Conservation (phyloP, 371 early-diverging fungal genomes). For the Mitosporidium daphniae region DNA sequence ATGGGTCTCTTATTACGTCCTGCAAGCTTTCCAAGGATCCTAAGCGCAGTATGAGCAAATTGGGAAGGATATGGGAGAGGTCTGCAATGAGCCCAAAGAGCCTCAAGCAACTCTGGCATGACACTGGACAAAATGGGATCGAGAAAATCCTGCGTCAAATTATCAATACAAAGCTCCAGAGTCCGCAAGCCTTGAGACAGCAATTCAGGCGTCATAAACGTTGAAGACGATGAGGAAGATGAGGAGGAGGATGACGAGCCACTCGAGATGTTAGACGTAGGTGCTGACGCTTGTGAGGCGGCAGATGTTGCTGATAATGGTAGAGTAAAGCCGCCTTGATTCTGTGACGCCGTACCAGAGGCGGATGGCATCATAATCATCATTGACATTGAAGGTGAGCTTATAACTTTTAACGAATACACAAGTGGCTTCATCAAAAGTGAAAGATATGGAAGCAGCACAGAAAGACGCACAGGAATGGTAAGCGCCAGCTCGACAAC, state of each 20-base stretch:
- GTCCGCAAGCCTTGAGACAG: conserved; percentile 74
- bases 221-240: too few relatives aligned
- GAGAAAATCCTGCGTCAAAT: conserved; percentile 67
- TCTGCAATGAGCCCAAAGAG: conserved; percentile 49
- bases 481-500: conserved; percentile 45
- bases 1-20: conserved; percentile 42
- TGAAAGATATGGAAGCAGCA: conserved; percentile 57
- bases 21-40: conserved; percentile 81
- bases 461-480: conserved; percentile 73
- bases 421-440: conserved; percentile 78
- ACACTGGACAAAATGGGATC: conserved; percentile 77
- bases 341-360: too few relatives aligned
- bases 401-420: conserved; percentile 47
- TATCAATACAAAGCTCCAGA: conserved; percentile 84
- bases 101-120: conserved; percentile 52
- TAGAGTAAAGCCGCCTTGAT: too few relatives aligned
- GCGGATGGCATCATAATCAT: too few relatives aligned
- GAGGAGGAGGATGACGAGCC: too few relatives aligned
- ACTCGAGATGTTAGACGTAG: too few relatives aligned
- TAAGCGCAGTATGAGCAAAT: conserved; percentile 43
- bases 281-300: too few relatives aligned
- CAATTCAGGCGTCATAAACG: conserved; percentile 53
- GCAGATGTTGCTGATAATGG: too few relatives aligned
- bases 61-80: conserved; percentile 36
- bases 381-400: too few relatives aligned